Evolutionary conservation across 1,284 basidiomycete genomes (phyloP), one percentile per base, ranked within the genome.

Genomic region (Moesziomyces globuligerus): DNA sequence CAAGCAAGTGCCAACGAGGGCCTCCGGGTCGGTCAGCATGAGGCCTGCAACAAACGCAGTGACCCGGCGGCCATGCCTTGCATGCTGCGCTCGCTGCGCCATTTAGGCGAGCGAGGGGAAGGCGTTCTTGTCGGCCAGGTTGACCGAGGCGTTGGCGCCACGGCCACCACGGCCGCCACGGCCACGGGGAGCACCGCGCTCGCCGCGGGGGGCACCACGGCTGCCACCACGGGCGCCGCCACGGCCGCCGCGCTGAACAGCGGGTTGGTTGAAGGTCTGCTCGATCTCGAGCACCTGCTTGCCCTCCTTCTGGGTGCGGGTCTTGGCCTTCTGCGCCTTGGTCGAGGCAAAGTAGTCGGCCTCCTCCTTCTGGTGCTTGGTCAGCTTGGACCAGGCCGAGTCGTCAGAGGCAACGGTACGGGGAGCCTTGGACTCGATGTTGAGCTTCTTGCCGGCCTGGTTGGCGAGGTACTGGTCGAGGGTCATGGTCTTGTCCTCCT

Each of bases 401-500:
- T 76, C 70, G 48, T 80, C 79, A 37, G 38, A 38, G 21, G 61
- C 52, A 42, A 72, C 70, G 47, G 54, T 52, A 55, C 74, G 65
- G 32, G 68, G 70, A 56, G 74, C 69, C 66, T 64, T 58, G 54
- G 46, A 60, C 54, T 66, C 72, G 50, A 82, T 60, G 57, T 67
- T 56, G 67, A 77, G 72, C 50, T 73, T 72, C 78, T 82, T 79
- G 52, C 72, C 75, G 78, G 87, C 88, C 84, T 90, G 85, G 84
- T 90, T 87, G 67, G 90, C 89, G 62, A 90, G 85, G 84, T 92
- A 93, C 83, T 93, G 89, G 49, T 92, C 91, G 51, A 79, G 75
- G 38, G 91, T 92, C 75, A 93, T 86, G 40, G 92, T 94, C 84
- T 93, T 92, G 85, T 96, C 94, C 84, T 94, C 92, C 83, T 94